These are phyloP conservation scores for Metschnikowia sp. DNA, from an alignment of 805 yeast species.

Conservation along the genomic window DNA sequence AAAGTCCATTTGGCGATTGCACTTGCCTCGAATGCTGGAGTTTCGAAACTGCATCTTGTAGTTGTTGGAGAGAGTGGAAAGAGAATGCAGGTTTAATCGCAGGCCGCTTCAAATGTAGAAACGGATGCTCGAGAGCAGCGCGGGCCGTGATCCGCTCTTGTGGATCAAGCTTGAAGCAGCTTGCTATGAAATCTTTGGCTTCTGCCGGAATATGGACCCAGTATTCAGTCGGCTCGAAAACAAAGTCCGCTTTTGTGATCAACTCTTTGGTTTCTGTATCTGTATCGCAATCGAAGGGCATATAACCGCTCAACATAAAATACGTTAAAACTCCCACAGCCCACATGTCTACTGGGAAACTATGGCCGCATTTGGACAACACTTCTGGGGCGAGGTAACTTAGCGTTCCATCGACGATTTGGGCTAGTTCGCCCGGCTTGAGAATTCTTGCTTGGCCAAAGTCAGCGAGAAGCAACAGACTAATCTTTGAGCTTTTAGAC, in stretches of 20 bases:
- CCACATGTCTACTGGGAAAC: constrained; percentile 67
- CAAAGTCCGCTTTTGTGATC: constrained; percentile 54
- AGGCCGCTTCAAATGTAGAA: constrained; percentile 11
- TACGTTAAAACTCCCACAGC: constrained; percentile 71
- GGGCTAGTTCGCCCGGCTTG: constrained; percentile 17
- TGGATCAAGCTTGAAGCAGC: constrained; percentile 50
- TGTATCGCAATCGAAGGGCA: constrained; percentile 75
- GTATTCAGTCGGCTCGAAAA: constrained; percentile 58
- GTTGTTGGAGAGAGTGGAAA: constrained; percentile 11
- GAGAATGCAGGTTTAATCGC: constrained; percentile 11
- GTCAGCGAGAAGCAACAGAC: constrained; percentile 51
- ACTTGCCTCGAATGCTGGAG: constrained; percentile 13
- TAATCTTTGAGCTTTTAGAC: constrained; percentile 26
- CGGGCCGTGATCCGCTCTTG: constrained; percentile 44
- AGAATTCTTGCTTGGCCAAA: constrained; percentile 62
- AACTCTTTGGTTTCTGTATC: constrained; percentile 66
- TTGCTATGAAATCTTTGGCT: constrained; percentile 57
- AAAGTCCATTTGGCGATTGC: background rate
- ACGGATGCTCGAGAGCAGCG: constrained; percentile 46
- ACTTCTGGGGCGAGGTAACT: constrained; percentile 75
- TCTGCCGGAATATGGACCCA: constrained; percentile 48
- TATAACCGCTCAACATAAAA: constrained; percentile 68
- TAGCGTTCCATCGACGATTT: constrained; percentile 50
- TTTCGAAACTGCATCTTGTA: constrained; percentile 16
- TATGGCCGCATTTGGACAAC: constrained; percentile 53